Evolutionary conservation across 2,329 filamentous ascomycete genomes (phyloP).

Genomic region (Cytospora piceae): DNA sequence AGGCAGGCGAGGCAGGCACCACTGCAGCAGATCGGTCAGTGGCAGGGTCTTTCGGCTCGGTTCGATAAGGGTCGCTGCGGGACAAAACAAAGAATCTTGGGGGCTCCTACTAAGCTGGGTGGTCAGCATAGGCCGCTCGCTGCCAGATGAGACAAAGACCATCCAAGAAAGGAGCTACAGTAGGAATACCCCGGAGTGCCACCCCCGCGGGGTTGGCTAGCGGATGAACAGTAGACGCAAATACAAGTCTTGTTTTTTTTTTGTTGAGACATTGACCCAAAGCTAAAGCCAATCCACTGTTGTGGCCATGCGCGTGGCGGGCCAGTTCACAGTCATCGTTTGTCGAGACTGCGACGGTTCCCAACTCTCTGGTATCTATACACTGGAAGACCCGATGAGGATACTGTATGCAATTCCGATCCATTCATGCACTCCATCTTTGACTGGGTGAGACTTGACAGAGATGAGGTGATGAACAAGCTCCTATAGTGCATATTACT

Average conservation of each 20-base stretch:
- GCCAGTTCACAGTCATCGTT: not conserved
- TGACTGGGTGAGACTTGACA: no score
- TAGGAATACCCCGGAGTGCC: not conserved
- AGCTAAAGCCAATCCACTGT: not conserved
- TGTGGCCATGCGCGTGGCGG: no score
- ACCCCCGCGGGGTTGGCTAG: not conserved
- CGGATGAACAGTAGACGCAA: not conserved
- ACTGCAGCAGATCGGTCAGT: no score
- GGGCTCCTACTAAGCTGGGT: not conserved
- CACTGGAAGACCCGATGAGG: no score
- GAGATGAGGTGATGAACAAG: no score
- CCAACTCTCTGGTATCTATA: no score
- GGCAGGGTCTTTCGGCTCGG: no score
- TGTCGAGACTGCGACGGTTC: no score
- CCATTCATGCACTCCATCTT: no score
- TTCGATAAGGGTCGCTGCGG: not conserved
- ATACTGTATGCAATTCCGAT: no score
- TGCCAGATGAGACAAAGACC: not conserved
- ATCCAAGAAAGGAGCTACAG: not conserved
- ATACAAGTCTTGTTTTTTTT: not conserved
- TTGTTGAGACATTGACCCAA: not conserved
- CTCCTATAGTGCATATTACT: no score
- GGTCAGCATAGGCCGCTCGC: not conserved
- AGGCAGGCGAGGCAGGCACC: no score
- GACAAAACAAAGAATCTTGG: not conserved